Percentiles rank a stretch among this genome's conserved stretches.
Evolutionary conservation across 352 stramenopile genomes (phyloP).

Genomic region (Peronospora belbahrii): DNA sequence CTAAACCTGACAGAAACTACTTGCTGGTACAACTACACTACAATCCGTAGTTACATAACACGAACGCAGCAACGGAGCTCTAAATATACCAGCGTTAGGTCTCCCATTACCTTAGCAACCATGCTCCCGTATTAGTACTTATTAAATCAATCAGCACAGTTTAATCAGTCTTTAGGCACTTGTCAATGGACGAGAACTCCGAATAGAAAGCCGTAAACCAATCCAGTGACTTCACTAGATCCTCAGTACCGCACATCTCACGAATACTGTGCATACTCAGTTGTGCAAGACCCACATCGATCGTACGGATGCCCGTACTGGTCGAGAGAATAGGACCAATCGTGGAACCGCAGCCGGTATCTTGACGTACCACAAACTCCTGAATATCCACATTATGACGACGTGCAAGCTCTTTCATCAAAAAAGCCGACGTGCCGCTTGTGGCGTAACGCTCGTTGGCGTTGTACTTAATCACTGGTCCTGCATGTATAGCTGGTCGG

Average conservation of each 20-base stretch:
- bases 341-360: slow-evolving; percentile 94
- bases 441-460: slow-evolving; percentile 97
- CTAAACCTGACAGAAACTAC: too few species aligned
- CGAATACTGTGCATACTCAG: slow-evolving; percentile 97
- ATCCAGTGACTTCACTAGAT: slow-evolving; percentile 72
- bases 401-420: slow-evolving; percentile 88
- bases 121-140: background rate
- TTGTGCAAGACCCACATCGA: slow-evolving; percentile 95
- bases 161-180: slow-evolving; percentile 67
- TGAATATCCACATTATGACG: slow-evolving; percentile 85
- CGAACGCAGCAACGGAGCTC: too few species aligned
- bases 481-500: slow-evolving; percentile 85
- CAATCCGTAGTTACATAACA: too few species aligned
- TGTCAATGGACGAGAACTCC: slow-evolving; percentile 87
- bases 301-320: slow-evolving; percentile 91
- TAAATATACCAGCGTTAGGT: too few species aligned
- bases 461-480: slow-evolving; percentile 99
- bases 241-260: slow-evolving; percentile 91
- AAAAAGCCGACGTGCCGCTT: slow-evolving; percentile 87
- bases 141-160: slow-evolving; percentile 3
- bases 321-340: slow-evolving; percentile 96
- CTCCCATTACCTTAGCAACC: too few species aligned
- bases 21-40: too few species aligned
- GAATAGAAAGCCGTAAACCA: slow-evolving; percentile 92
- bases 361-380: slow-evolving; percentile 95